Evolutionary conservation across 31 red algal genomes (phyloP).

Genomic region (Bonnemaisonia californica): DNA sequence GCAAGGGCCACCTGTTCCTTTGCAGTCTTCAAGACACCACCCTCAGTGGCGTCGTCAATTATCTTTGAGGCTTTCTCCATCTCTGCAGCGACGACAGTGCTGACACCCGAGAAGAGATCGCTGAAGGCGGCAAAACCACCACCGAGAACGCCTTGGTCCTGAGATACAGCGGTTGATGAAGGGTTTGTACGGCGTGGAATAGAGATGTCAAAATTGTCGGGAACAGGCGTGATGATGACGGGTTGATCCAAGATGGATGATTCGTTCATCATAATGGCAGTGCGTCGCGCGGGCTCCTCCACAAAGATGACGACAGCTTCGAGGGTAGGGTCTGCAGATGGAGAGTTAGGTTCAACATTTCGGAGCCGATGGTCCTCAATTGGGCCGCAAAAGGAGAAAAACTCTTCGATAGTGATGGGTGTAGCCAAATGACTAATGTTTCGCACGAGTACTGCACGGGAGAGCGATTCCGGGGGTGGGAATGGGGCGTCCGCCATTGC

Average conservation of each 20-base stretch:
- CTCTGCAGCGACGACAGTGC: slow-evolving; percentile 53
- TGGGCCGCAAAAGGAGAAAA: slow-evolving; percentile 73
- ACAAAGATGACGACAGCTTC: slow-evolving; percentile 68
- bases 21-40: slow-evolving; percentile 63
- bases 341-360: slow-evolving; percentile 26
- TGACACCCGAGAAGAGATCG: slow-evolving; percentile 44
- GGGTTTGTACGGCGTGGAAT: background rate
- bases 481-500: slow-evolving; percentile 7
- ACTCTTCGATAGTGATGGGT: slow-evolving; percentile 63
- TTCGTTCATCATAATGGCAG: slow-evolving; percentile 65
- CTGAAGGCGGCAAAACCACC: slow-evolving; percentile 50
- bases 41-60: slow-evolving; percentile 59
- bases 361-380: slow-evolving; percentile 57
- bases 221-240: slow-evolving; percentile 53
- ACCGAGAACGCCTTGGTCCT: slow-evolving; percentile 12
- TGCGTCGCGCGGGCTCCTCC: slow-evolving; percentile 32
- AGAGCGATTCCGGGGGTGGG: slow-evolving; percentile 46
- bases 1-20: slow-evolving; percentile 68
- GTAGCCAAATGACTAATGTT: slow-evolving; percentile 60
- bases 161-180: background rate
- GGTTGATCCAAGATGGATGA: slow-evolving; percentile 70
- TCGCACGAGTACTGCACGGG: slow-evolving; percentile 62
- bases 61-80: slow-evolving; percentile 57
- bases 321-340: slow-evolving; percentile 22
- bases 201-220: slow-evolving; percentile 37